Percentiles rank a stretch among this genome's conserved stretches.
These are phyloP conservation scores for Solanum pinnatisectum DNA, from an alignment of 257 asterid species.

Conservation along the genomic window DNA sequence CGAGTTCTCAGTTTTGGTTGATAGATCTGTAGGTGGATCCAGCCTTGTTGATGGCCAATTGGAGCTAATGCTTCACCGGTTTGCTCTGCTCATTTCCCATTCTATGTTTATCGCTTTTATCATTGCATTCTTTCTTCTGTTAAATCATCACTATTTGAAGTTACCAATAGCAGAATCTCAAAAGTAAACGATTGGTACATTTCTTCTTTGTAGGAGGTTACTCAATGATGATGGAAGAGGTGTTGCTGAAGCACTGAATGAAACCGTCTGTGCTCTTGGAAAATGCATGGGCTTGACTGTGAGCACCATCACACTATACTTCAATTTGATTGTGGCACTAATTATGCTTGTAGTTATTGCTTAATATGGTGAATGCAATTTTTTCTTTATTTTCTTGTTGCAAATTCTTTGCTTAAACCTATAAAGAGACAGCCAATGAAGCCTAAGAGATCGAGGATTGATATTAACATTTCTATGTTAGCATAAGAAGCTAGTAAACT, in stretches of 20 bases:
- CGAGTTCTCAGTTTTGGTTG: conserved; percentile 88
- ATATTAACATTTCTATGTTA: neutral
- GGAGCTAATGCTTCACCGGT: conserved; percentile 96
- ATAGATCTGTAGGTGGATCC: conserved; percentile 92
- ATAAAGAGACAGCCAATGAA: neutral
- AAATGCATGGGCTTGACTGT: conserved; percentile 73
- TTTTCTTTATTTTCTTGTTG: neutral
- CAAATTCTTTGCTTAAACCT: neutral
- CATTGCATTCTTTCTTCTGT: neutral
- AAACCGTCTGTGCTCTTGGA: conserved; percentile 51
- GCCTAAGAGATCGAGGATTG: neutral
- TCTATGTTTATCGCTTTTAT: neutral
- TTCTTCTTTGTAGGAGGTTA: conserved; percentile 63
- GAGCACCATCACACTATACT: conserved; percentile 15
- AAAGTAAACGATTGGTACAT: neutral
- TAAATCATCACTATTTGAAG: neutral
- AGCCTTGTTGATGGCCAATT: conserved; percentile 77
- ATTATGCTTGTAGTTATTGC: neutral
- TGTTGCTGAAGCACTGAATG: conserved; percentile 84
- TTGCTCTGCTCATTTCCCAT: neutral
- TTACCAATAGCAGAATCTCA: neutral
- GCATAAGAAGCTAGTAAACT: neutral
- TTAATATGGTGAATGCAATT: neutral
- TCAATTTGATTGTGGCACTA: neutral
- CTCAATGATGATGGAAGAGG: conserved; percentile 82